Evolutionary conservation across 1,284 basidiomycete species (phyloP).

Genomic region (Fomitopsis palustris): DNA sequence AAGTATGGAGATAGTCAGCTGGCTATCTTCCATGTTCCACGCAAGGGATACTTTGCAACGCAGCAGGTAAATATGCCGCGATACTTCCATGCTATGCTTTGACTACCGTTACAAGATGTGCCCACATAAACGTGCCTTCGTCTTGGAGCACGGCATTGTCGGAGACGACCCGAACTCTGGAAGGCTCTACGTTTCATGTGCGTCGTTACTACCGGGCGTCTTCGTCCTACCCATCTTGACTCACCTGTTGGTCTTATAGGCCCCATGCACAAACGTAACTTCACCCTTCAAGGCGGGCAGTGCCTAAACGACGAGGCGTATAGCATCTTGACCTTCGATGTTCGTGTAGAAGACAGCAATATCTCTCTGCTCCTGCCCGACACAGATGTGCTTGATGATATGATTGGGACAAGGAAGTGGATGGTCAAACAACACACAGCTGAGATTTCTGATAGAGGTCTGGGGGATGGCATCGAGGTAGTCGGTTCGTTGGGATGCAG

Average conservation of each 20-base stretch:
- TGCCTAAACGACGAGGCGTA: conserved; percentile 66
- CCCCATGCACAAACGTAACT: conserved; percentile 75
- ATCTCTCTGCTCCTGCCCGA: conserved; percentile 58
- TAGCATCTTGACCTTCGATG: conserved; percentile 65
- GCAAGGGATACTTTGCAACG: conserved; percentile 59
- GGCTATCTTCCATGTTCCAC: conserved; percentile 61
- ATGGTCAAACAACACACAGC: conserved; percentile 52
- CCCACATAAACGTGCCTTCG: conserved; percentile 66
- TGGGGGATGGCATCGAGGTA: conserved; percentile 41
- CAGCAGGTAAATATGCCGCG: conserved; percentile 48
- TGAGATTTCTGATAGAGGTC: conserved; percentile 40
- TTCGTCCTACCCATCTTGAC: neutral
- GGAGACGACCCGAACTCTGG: conserved; percentile 54
- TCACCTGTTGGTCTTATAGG: conserved; percentile 38
- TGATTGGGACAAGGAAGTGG: conserved; percentile 68
- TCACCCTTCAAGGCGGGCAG: conserved; percentile 52
- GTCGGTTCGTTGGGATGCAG: conserved; percentile 13
- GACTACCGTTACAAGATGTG: conserved; percentile 39
- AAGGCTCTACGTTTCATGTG: conserved; percentile 41
- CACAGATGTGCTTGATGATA: conserved; percentile 54
- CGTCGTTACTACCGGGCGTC: conserved; percentile 13
- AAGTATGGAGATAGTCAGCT: conserved; percentile 73
- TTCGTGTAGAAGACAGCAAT: conserved; percentile 38
- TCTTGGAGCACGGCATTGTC: conserved; percentile 68
- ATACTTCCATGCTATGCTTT: neutral